Percentiles rank a stretch among this genome's conserved stretches.
phyloP scores from a whole-genome alignment of 1,284 basidiomycete species.

The Veloboletus limbatus region DNA sequence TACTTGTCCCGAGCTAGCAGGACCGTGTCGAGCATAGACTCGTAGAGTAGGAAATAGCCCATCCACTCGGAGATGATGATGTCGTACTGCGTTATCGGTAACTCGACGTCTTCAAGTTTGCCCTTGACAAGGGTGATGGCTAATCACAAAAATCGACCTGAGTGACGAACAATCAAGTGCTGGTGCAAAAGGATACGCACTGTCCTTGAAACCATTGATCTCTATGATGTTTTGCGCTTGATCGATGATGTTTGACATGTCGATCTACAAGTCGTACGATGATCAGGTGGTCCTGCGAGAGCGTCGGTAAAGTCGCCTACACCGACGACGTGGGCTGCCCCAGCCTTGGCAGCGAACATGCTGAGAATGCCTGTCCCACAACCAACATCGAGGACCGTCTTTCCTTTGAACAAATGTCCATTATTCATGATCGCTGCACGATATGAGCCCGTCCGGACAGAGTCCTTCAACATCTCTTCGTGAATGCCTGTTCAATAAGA shows the following conservation, averaged over 20 bases:
- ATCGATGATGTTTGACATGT: constrained; percentile 99
- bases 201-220: constrained; percentile 94
- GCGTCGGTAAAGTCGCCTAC: constrained; percentile 44
- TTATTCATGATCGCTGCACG: constrained; percentile 95
- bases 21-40: constrained; percentile 99
- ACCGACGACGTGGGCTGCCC: constrained; percentile 94
- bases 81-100: constrained; percentile 89
- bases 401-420: constrained; percentile 93
- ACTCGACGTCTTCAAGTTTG: constrained; percentile 90
- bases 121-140: constrained; percentile 96
- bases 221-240: constrained; percentile 97
- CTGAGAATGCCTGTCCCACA: constrained; percentile 98
- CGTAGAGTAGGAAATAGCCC: constrained; percentile 95
- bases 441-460: constrained; percentile 94
- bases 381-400: constrained; percentile 96
- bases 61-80: constrained; percentile 99
- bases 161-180: not conserved
- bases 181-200: constrained; percentile 49
- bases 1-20: constrained; percentile 96
- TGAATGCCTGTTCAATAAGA: constrained; percentile 70
- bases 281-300: constrained; percentile 8
- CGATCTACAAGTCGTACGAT: constrained; percentile 60
- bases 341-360: constrained; percentile 99
- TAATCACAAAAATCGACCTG: constrained; percentile 34
- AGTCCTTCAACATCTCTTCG: constrained; percentile 99